phyloP scores from a whole-genome alignment of 1,284 basidiomycete species.

The Puccinia triticina region DNA sequence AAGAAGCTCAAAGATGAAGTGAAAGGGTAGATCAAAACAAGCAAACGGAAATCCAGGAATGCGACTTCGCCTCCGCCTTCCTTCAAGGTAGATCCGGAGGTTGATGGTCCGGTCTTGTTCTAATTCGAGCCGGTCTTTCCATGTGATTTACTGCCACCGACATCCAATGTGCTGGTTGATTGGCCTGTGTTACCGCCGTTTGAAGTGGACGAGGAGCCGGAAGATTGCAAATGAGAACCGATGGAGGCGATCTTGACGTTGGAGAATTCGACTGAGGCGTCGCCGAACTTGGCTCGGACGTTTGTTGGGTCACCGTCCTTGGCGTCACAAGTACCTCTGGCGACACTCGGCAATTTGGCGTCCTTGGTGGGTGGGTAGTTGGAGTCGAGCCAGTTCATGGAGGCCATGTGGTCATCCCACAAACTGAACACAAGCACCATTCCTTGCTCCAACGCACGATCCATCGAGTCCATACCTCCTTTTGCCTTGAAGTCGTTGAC shows the following conservation, averaged over 20 bases:
- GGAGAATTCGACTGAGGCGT: conserved; percentile 64
- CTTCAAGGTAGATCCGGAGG: not conserved
- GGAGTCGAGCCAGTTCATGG: conserved; percentile 69
- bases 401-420: conserved; percentile 67
- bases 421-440: conserved; percentile 67
- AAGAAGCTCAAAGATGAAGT: no score
- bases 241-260: conserved; percentile 52
- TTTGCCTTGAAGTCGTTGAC: conserved; percentile 64
- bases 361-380: conserved; percentile 64
- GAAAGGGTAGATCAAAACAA: no score
- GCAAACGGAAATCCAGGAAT: no score
- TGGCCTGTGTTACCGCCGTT: not conserved
- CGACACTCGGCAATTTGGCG: conserved; percentile 60
- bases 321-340: conserved; percentile 66
- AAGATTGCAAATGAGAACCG: not conserved
- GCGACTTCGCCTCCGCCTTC: no score
- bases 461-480: conserved; percentile 64
- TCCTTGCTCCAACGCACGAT: conserved; percentile 63
- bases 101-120: not conserved
- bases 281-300: conserved; percentile 61
- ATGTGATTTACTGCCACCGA: not conserved
- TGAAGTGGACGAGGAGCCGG: not conserved
- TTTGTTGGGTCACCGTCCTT: conserved; percentile 64
- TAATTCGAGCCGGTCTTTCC: no score
- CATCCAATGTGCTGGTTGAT: not conserved